These are phyloP conservation scores for Flaveria bidentis DNA, from an alignment of 129 eudicot species.

Conservation along the genomic window DNA sequence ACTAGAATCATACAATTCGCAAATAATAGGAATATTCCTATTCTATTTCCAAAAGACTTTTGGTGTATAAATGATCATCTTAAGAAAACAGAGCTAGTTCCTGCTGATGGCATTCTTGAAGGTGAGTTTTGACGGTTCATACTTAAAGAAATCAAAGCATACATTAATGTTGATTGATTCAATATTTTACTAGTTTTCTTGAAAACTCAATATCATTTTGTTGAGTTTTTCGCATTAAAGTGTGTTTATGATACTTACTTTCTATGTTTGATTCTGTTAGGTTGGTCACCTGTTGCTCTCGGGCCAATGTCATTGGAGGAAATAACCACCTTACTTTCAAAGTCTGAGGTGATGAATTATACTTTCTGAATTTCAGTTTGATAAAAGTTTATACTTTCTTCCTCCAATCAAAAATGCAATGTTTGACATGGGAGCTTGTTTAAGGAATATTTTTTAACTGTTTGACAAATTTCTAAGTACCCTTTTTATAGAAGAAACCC, in stretches of 20 bases:
- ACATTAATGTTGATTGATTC: conserved; percentile 11
- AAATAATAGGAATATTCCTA: conserved; percentile 48
- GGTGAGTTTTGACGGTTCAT: conserved; percentile 41
- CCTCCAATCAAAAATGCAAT: neutral
- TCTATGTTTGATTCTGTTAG: conserved; percentile 39
- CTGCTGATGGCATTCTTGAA: conserved; percentile 45
- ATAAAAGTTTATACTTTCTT: neutral
- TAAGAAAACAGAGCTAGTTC: conserved; percentile 43
- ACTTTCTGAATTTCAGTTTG: neutral
- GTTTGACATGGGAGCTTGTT: conserved; percentile 1
- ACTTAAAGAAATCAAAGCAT: conserved; percentile 12
- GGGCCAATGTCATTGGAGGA: conserved; percentile 71
- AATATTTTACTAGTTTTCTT: conserved; percentile 16
- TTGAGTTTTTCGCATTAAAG: conserved; percentile 5
- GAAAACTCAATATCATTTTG: neutral
- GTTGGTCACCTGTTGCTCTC: conserved; percentile 76
- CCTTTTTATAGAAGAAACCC: neutral
- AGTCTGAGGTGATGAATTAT: conserved; percentile 57
- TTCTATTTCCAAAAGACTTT: conserved; percentile 70
- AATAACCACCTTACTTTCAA: conserved; percentile 52
- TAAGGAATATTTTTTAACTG: neutral
- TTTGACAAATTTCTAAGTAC: neutral
- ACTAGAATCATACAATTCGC: conserved; percentile 46
- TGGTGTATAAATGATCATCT: conserved; percentile 49
- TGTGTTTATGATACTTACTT: conserved; percentile 6